Base-by-base conservation (phyloP, 805 yeast species). In the Wickerhamiella musiphila region DNA sequence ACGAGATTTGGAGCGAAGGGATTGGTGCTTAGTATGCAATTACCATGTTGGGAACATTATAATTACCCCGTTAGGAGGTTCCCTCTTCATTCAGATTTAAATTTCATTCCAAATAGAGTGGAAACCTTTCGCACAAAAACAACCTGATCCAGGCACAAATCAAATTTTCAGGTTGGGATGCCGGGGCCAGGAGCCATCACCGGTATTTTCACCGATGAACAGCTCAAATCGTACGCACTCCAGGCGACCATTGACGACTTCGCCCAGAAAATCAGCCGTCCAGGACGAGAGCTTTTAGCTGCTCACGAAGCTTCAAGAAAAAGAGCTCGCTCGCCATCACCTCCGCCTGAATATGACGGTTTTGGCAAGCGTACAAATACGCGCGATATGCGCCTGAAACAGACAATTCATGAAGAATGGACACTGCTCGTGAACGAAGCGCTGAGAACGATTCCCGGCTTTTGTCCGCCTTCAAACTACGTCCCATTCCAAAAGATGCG, bases 311-410 rank as follows among this genome's bases (percentile, higher is more conserved):
- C 61, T 56, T 41, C 45, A 45, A 4, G 15, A 10, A 10, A 28
- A 5, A 8, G 24, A 11, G 38, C 55, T 70, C 38, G 62, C 23
- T 79, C 92, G 2, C 82, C 84, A 0, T 79, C 94, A 2, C 96
- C 96, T 0, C 83, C 94, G 2, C 98, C 98, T 1, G 69, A 68
- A 35, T 90, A 90, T 53, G 96, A 90, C 54, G 53, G 63, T 19
- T 54, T 59, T 15, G 99, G 99, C 28, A 74, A 71, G 49, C 72
- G 96, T 47, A 71, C 70, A 7, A 90, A 90, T 50, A 83, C 96
- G 0, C 58, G 92, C 34, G 93, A 78, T 32, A 65, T 58, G 28
- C 58, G 93, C 32, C 68, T 70, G 38, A 59, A 62, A 32, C 65
- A 68, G 33, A 60, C 61, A 28, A 56, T 77, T 26, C 93, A 82